Base-by-base conservation (phyloP, 1,284 basidiomycete species). In the Leccinum fallax region DNA sequence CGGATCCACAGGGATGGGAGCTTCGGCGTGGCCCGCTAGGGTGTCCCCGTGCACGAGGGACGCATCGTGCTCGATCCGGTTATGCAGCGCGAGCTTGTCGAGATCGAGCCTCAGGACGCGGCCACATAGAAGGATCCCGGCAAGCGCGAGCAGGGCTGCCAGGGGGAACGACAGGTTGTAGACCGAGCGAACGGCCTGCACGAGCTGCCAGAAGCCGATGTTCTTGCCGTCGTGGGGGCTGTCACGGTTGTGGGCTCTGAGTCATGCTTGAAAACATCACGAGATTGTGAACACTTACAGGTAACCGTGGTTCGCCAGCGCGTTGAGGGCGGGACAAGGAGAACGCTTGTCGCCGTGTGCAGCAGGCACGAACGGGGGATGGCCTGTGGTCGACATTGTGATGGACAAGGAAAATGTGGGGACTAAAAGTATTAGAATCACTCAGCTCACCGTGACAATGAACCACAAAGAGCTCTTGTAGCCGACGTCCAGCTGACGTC, bases 31-130 rank as follows among this genome's bases (percentile, higher is more conserved):
- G 5, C 68, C 73, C 2, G 53, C 46, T 11, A 54, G 59, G 13
- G 75, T 61, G 51, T 79, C 69, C 6, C 60, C 65, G 59, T 85
- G 85, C 7, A 82, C 81, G 30, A 86, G 74, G 2, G 82, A 80
- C 5, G 78, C 83, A 61, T 85, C 77, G 66, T 86, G 84, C 30
- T 85, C 77, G 56, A 86, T 83, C 30, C 77, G 78, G 61, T 71
- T 71, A 56, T 76, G 80, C 52, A 67, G 55, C 3, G 80, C 80
- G 24, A 81, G 78, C 26, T 73, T 69, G 36, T 77, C 77, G 52
- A 86, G 79, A 62, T 75, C 72, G 60, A 79, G 65, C 19, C 59
- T 59, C 43, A 69, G 48, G 52, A 66, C 67, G 11, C 69, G 66
- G 2, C 69, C 70, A 59, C 71, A 77, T 19, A 77, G 43, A 36